Conservation (phyloP, 768 basidiomycete species). For the Amanita rimosa region DNA sequence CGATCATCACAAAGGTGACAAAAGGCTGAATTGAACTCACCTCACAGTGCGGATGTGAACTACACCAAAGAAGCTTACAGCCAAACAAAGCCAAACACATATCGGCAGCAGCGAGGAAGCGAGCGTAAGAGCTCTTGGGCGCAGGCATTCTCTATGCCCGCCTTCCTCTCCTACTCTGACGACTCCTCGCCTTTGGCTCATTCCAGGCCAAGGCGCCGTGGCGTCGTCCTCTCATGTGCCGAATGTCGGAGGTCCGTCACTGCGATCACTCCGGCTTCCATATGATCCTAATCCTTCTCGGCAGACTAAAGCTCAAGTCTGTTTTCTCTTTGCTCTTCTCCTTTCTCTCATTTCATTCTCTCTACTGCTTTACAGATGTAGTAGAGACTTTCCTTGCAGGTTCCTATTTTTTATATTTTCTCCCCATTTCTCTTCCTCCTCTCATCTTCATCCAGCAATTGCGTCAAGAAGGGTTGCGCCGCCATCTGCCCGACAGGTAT, state of each 20-base stretch:
- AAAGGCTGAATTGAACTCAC: slow-evolving; percentile 13
- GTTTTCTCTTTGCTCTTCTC: slow-evolving; percentile 13
- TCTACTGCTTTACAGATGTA: slow-evolving; percentile 29
- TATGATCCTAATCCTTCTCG: slow-evolving; percentile 4
- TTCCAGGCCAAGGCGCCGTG: slow-evolving; percentile 36
- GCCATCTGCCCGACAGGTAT: slow-evolving; percentile 60
- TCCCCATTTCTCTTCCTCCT: slow-evolving; percentile 2
- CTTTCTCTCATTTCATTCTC: slow-evolving; percentile 8
- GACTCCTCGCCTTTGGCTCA: slow-evolving; percentile 22
- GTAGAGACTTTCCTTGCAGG: slow-evolving; percentile 59
- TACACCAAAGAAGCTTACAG: not conserved
- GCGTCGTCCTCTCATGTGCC: slow-evolving; percentile 49
- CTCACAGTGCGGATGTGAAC: not conserved
- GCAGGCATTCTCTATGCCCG: slow-evolving; percentile 7
- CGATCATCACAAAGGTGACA: slow-evolving; percentile 24
- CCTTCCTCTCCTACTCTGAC: slow-evolving; percentile 15
- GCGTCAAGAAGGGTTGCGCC: slow-evolving; percentile 45
- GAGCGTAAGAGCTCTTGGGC: slow-evolving; percentile 6
- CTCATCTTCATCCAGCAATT: slow-evolving; percentile 24
- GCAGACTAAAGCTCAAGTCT: slow-evolving; percentile 59
- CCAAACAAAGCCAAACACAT: not conserved
- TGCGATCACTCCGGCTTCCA: slow-evolving; percentile 9
- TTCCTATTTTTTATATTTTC: slow-evolving; percentile 11
- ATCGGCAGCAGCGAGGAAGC: not conserved
- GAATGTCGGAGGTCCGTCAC: slow-evolving; percentile 51